Conservation (phyloP, 192 early-diverging fungal genomes). For the Thoreauomyces humboldtii region DNA sequence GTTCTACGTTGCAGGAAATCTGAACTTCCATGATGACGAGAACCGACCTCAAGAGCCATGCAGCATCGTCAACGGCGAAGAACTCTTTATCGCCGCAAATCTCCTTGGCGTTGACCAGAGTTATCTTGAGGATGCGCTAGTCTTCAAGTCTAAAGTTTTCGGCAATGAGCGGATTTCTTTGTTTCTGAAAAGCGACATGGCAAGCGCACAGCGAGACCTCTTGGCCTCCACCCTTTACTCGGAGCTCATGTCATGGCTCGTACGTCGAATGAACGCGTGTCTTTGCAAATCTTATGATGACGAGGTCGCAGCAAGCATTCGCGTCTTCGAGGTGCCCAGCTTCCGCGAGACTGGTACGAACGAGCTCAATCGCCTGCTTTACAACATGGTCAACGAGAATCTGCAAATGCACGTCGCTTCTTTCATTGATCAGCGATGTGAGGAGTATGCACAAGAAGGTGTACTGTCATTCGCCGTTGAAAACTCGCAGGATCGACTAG, state of each 20-base stretch:
- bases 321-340: slow-evolving; percentile 83
- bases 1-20: slow-evolving; percentile 42
- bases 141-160: slow-evolving; percentile 78
- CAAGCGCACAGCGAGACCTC: slow-evolving; percentile 69
- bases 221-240: slow-evolving; percentile 77
- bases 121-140: slow-evolving; percentile 72
- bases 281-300: slow-evolving; percentile 68
- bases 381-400: slow-evolving; percentile 87
- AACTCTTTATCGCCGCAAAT: slow-evolving; percentile 72
- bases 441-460: slow-evolving; percentile 26
- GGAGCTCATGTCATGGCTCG: slow-evolving; percentile 73
- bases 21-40: slow-evolving; percentile 69
- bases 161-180: slow-evolving; percentile 79
- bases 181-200: slow-evolving; percentile 72
- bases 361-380: slow-evolving; percentile 68
- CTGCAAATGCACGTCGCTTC: slow-evolving; percentile 53
- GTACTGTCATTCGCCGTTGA: slow-evolving; percentile 27
- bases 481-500: slow-evolving; percentile 2
- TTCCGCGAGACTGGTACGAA: slow-evolving; percentile 58
- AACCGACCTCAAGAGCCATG: slow-evolving; percentile 64
- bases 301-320: slow-evolving; percentile 62
- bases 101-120: slow-evolving; percentile 76
- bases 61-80: slow-evolving; percentile 65
- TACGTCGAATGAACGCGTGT: slow-evolving; percentile 80
- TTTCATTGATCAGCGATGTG: slow-evolving; percentile 21